phyloP scores from a whole-genome alignment of 306 rosid species.

The Hippophae tibetana region DNA sequence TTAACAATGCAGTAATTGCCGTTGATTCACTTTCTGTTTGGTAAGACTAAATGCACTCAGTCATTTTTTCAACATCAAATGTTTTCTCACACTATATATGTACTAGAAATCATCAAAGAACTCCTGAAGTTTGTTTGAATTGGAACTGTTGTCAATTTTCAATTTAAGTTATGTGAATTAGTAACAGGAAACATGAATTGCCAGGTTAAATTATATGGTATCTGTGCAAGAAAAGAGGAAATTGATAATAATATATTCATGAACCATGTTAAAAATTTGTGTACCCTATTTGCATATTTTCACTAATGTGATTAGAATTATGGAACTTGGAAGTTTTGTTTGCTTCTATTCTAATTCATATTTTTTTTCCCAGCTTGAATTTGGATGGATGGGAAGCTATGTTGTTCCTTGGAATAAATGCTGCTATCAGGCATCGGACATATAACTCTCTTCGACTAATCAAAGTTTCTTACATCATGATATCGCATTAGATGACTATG shows the following conservation, averaged over 20 bases:
- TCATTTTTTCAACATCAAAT: not conserved
- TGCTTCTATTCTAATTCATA: slow-evolving; percentile 12
- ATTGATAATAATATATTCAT: too few species aligned
- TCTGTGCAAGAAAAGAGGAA: too few species aligned
- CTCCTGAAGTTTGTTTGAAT: not conserved
- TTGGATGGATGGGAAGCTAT: slow-evolving; percentile 65
- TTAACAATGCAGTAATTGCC: slow-evolving; percentile 58
- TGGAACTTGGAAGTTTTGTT: slow-evolving; percentile 37
- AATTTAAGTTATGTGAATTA: too few species aligned
- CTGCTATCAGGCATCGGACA: slow-evolving; percentile 70
- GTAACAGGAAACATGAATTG: too few species aligned
- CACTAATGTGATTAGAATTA: slow-evolving; percentile 30
- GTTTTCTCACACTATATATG: not conserved
- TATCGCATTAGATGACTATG: slow-evolving; percentile 26
- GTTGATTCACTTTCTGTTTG: slow-evolving; percentile 77
- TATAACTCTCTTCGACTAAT: slow-evolving; percentile 35
- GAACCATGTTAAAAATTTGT: too few species aligned
- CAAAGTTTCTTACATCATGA: slow-evolving; percentile 41
- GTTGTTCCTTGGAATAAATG: slow-evolving; percentile 83
- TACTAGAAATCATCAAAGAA: not conserved
- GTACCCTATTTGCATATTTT: too few species aligned
- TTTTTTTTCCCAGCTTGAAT: slow-evolving; percentile 56
- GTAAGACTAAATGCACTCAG: slow-evolving; percentile 28
- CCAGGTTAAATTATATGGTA: too few species aligned
- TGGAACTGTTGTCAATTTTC: too few species aligned